phyloP scores from a whole-genome alignment of 2,329 filamentous ascomycete species.

The Fusarium sp. region DNA sequence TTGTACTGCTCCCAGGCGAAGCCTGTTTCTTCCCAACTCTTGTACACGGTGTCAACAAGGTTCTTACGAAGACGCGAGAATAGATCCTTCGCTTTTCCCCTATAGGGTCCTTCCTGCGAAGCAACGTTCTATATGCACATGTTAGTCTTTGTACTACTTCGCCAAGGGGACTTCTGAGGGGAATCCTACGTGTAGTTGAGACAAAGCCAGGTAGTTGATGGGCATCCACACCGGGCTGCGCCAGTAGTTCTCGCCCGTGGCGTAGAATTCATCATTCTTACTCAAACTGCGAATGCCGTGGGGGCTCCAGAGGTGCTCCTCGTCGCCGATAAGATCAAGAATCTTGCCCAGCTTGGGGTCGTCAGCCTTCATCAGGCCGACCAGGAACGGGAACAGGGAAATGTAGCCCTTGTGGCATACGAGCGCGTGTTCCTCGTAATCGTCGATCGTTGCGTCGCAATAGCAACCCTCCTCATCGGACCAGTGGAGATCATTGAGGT shows the following conservation, averaged over 20 bases:
- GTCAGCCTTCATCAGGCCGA: slow-evolving; percentile 80
- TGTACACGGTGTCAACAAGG: slow-evolving; percentile 88
- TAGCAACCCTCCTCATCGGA: slow-evolving; percentile 82
- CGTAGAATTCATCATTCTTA: slow-evolving; percentile 84
- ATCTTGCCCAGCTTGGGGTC: slow-evolving; percentile 80
- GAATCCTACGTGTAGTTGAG: slow-evolving; percentile 78
- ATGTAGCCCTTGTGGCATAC: slow-evolving; percentile 98
- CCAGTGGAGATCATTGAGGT: slow-evolving; percentile 96
- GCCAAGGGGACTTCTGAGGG: not conserved
- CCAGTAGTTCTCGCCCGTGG: slow-evolving; percentile 97
- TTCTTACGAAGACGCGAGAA: slow-evolving; percentile 85
- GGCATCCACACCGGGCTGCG: slow-evolving; percentile 94
- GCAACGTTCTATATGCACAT: slow-evolving; percentile 68
- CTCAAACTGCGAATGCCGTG: slow-evolving; percentile 92
- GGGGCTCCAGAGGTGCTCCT: slow-evolving; percentile 88
- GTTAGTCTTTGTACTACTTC: slow-evolving; percentile 17
- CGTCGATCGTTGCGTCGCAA: slow-evolving; percentile 95
- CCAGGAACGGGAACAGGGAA: slow-evolving; percentile 90
- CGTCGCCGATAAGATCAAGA: slow-evolving; percentile 81
- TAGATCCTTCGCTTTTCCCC: slow-evolving; percentile 74
- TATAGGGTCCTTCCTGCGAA: slow-evolving; percentile 73
- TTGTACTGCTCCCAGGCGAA: slow-evolving; percentile 99
- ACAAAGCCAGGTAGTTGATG: slow-evolving; percentile 90
- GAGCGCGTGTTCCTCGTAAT: slow-evolving; percentile 88
- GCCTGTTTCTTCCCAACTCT: slow-evolving; percentile 88